Evolutionary conservation across 768 basidiomycete species (phyloP).

Genomic region (Basidioascus undulatus): DNA sequence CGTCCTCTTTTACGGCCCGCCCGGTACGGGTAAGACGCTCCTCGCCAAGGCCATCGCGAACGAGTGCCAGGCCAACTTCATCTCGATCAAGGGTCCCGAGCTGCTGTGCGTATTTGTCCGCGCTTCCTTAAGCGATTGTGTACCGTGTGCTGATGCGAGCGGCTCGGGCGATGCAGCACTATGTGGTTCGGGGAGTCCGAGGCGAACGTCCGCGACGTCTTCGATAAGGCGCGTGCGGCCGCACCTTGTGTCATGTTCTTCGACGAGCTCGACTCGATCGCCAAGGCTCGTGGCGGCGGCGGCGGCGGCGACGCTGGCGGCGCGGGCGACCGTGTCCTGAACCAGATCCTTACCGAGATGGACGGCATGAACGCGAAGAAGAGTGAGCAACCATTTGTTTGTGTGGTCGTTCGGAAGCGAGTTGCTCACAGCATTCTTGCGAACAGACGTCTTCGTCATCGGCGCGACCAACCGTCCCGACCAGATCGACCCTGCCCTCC

Average conservation of each 20-base stretch:
- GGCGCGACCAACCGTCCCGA: constrained; percentile 93
- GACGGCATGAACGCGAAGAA: constrained; percentile 97
- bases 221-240: constrained; percentile 97
- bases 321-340: constrained; percentile 90
- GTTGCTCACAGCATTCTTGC: too few species aligned
- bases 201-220: constrained; percentile 96
- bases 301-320: constrained; percentile 75
- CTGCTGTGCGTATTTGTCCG: background rate
- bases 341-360: constrained; percentile 94
- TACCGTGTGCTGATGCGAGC: constrained; percentile 25
- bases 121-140: background rate
- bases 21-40: constrained; percentile 98
- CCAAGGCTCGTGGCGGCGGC: constrained; percentile 70
- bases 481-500: constrained; percentile 75
- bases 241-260: constrained; percentile 99
- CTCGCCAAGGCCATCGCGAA: constrained; percentile 98
- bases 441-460: constrained; percentile 53
- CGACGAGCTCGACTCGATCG: constrained; percentile 96
- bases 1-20: constrained; percentile 98
- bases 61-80: constrained; percentile 99
- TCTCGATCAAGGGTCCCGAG: constrained; percentile 64
- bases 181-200: constrained; percentile 99
- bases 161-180: too few species aligned
- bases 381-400: constrained; percentile 40
- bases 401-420: background rate